Evolutionary conservation across 345 rosid genomes (phyloP).

Genomic region (Lenwebbia sp.): DNA sequence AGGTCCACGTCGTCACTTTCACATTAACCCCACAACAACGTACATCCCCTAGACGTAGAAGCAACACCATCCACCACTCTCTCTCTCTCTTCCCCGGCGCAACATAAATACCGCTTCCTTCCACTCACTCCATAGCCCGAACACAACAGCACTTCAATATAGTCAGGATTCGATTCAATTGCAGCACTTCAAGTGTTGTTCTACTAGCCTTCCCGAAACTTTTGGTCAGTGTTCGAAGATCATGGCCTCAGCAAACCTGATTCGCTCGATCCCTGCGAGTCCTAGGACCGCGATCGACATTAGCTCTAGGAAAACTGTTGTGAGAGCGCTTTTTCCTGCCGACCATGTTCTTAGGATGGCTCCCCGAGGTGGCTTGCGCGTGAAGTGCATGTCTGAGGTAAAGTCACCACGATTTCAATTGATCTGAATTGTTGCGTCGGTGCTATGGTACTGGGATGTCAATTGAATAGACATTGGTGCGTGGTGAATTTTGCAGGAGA

Average conservation of each 20-base stretch:
- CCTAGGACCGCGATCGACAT: slow-evolving; percentile 12
- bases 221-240: not conserved
- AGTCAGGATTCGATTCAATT: not conserved
- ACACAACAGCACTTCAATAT: not conserved
- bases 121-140: not conserved
- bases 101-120: not conserved
- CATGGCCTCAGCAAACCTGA: not conserved
- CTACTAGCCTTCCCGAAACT: not conserved
- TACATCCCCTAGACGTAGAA: not conserved
- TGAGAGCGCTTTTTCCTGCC: slow-evolving; percentile 5
- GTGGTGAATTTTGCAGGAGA: not conserved
- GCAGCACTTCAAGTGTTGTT: not conserved
- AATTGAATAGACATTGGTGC: not conserved
- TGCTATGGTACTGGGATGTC: not conserved
- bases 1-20: not conserved
- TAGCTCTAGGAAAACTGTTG: not conserved
- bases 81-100: not conserved
- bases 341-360: not conserved
- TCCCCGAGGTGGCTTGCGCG: not conserved
- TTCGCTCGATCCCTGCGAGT: slow-evolving; percentile 16
- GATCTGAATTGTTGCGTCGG: not conserved
- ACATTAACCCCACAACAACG: too few species aligned
- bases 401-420: not conserved
- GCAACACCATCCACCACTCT: not conserved
- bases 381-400: not conserved